phyloP scores from a whole-genome alignment of 257 asterid species.

The Rehmannia glutinosa region DNA sequence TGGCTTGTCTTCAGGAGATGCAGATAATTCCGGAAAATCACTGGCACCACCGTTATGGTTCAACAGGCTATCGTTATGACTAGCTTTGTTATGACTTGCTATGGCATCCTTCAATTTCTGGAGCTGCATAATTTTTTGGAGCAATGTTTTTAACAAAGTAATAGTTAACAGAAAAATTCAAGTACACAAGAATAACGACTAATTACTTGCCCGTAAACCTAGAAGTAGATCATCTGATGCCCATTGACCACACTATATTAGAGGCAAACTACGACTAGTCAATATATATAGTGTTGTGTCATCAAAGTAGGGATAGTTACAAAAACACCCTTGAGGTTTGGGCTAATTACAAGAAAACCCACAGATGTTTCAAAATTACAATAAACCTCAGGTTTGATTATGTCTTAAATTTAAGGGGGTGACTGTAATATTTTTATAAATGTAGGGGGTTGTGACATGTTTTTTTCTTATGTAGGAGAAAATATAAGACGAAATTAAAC shows the following conservation, averaged over 20 bases:
- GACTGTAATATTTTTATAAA: too few relatives aligned
- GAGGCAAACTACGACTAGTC: not conserved
- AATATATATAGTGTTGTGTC: too few relatives aligned
- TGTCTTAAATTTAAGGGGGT: too few relatives aligned
- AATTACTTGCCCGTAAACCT: not conserved
- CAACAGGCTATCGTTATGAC: not conserved
- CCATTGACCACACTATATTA: not conserved
- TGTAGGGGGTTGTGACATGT: too few relatives aligned
- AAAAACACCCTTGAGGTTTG: too few relatives aligned
- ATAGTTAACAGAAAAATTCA: not conserved
- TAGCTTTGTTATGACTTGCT: slow-evolving; percentile 30
- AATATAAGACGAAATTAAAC: too few relatives aligned
- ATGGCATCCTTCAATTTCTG: slow-evolving; percentile 66
- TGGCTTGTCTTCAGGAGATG: slow-evolving; percentile 17
- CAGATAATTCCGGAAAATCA: slow-evolving; percentile 18
- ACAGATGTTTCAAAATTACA: too few relatives aligned
- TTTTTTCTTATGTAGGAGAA: too few relatives aligned
- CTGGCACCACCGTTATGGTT: slow-evolving; percentile 23
- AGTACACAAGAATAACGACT: not conserved
- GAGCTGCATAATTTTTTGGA: slow-evolving; percentile 36
- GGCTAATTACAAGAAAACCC: too few relatives aligned
- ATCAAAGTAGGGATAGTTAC: too few relatives aligned
- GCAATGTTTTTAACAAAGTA: slow-evolving; percentile 2
- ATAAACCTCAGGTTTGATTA: too few relatives aligned
- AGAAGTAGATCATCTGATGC: too few relatives aligned